These are phyloP conservation scores for Collybiopsis luxurians DNA, from an alignment of 768 basidiomycete species.

Conservation along the genomic window DNA sequence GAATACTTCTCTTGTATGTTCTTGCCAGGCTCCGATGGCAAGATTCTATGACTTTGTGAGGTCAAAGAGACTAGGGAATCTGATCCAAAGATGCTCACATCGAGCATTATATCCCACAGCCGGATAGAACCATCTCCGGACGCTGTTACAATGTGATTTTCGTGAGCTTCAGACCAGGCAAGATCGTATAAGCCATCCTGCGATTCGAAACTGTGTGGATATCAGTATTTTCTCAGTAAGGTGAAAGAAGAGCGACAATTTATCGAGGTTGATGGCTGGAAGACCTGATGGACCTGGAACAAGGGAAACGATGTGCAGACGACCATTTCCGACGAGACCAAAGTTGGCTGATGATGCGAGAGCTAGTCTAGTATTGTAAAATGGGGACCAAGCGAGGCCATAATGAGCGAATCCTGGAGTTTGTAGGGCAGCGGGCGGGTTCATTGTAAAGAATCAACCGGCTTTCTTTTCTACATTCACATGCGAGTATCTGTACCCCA, in stretches of 20 bases:
- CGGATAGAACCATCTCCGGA: constrained; percentile 90
- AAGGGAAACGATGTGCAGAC: constrained; percentile 68
- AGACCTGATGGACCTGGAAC: constrained; percentile 43
- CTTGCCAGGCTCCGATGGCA: constrained; percentile 91
- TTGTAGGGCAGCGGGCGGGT: constrained; percentile 49
- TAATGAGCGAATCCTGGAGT: constrained; percentile 88
- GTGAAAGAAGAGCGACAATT: constrained; percentile 48
- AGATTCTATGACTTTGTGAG: constrained; percentile 59
- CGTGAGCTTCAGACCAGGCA: constrained; percentile 94
- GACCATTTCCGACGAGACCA: constrained; percentile 92
- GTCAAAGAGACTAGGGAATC: neutral
- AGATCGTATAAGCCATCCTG: constrained; percentile 89
- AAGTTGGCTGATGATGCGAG: constrained; percentile 89
- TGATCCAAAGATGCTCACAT: constrained; percentile 44
- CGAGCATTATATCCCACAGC: constrained; percentile 86
- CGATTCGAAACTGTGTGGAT: constrained; percentile 70
- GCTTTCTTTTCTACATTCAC: constrained; percentile 27
- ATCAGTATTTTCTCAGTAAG: constrained; percentile 19
- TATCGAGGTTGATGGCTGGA: constrained; percentile 53
- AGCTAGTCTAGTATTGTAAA: constrained; percentile 71
- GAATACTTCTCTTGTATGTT: constrained; percentile 91
- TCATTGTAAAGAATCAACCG: constrained; percentile 6
- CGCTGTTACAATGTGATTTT: constrained; percentile 87
- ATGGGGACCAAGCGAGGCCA: constrained; percentile 80
- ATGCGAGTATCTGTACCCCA: constrained; percentile 82